Base-by-base conservation (phyloP, 2,329 filamentous ascomycete species). In the Metarhizium album region DNA sequence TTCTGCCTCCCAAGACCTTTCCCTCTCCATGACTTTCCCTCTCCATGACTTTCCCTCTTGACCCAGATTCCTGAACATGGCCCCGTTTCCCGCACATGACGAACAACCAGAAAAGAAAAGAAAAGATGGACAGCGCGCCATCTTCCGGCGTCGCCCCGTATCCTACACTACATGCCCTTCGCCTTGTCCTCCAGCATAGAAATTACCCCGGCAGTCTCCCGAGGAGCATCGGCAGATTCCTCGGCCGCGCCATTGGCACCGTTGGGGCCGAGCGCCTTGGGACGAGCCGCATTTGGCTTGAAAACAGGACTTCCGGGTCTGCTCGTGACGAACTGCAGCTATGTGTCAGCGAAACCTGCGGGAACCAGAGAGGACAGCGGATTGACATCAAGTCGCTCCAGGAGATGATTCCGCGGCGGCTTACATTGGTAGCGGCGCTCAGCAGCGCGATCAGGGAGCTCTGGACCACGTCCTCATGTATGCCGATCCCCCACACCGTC, bases 391-490 rank as follows among this genome's bases (percentile, higher is more conserved):
- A 35, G 33, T 35, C 33, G 11, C 14, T 8, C 14, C 11, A 13
- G 16, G 11, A 8, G 33, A 2, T n/a, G n/a, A 7, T 11, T 31
- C 16, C 6, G 35, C 27, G 8, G 47, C 52, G 53, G 78, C 86
- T 79, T 74, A 94, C 89, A 62, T 86, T 91, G 66, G 83, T 87
- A 49, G 90, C 90, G 47, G 90, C 90, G 59, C 84, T 86, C 65
- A 95, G 73, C 58, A 95, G 74, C 52, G 90, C 90, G 65, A 90
- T 86, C 62, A 96, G 78, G 67, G 85, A 90, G 60, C 87, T 90
- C 67, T 94, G 87, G 20, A 94, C 88, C 54, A 94, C 88, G 46
- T 62, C 60, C 45, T 57, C 52, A 43, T 62, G 58, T 35, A 60
- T 58, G 46, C 55, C 90, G 6, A 95, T 86, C 59, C 90, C 90